Evolutionary conservation across 2,329 filamentous ascomycete genomes (phyloP), one percentile per base, ranked within the genome.

Genomic region (Kalmusia sp.): DNA sequence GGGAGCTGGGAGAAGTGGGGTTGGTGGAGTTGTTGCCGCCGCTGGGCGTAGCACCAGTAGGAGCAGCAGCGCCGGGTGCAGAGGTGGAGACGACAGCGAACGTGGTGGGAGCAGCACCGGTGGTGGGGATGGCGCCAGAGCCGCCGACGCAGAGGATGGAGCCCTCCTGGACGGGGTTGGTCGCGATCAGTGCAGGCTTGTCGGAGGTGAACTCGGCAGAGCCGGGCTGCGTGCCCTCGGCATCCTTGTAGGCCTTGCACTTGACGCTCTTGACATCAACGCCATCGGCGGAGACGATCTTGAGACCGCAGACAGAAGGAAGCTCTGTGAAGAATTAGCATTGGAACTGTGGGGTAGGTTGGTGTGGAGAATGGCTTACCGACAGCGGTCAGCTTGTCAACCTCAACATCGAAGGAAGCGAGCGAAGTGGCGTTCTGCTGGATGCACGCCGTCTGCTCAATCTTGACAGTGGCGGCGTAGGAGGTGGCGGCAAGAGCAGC

Each of bases 161-260:
- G 12, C 43, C 48, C 25, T 59, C 55, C 34, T 64, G 57, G 2
- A 63, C 59, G 33, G 66, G 64, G 49, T 67, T 69, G n/a, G 63
- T 67, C 24, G 59, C 35, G 41, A 69, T 69, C 4, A 55, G 27
- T 3, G 64, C 66, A 1, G 59, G 59, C 14, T 37, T 43, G 19
- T 39, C 40, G 34, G 33, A 49, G 15, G 51, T 67, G 62, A 69
- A 69, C 27, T 46, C 14, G 5, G 59, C 59, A 35, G 59, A 63
- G 27, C 65, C 65, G 30, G 47, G 46, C 9, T 53, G 33, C 11
- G 39, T 57, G 52, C 65, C 65, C 3, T 47, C 61, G 30, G 47
- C 40, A 57, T 69, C 66, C 39, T 56, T 57, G 60, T 55, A 69
- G 19, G 65, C 63, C 14, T 57, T 59, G 60, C 66, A 69, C 38